Percentiles rank a stretch among this genome's conserved stretches.
Evolutionary conservation across 441 rosid species (phyloP).

Genomic region (Melastoma candidum): DNA sequence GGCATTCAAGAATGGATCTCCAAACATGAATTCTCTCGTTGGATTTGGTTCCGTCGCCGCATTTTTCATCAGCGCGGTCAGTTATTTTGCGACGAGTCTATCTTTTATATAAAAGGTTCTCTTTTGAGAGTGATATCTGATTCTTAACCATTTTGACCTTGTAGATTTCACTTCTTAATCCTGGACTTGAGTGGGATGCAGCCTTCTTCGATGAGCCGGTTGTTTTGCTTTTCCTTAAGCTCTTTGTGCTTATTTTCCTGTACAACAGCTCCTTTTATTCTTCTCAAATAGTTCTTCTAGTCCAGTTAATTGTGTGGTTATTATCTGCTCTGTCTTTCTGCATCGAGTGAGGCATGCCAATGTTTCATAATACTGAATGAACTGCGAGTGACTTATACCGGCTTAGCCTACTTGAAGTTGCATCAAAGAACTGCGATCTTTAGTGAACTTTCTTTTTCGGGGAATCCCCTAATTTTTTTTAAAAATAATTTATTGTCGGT

Average conservation of each 20-base stretch:
- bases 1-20: conserved; percentile 79
- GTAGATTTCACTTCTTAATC: conserved; percentile 73
- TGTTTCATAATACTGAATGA: no score
- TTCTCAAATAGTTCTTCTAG: no score
- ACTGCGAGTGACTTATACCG: no score
- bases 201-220: conserved; percentile 98
- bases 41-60: conserved; percentile 87
- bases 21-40: conserved; percentile 95
- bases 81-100: conserved; percentile 15
- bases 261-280: not conserved
- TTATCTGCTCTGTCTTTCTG: no score
- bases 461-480: no score
- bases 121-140: conserved; percentile 1
- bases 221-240: conserved; percentile 34
- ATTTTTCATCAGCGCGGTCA: conserved; percentile 73
- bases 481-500: no score
- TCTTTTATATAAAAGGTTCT: conserved; percentile 5
- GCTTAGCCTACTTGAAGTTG: no score
- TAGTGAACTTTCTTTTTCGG: no score
- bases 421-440: no score
- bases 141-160: conserved; percentile 10
- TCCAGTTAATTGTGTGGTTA: no score
- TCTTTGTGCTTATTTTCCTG: conserved; percentile 13
- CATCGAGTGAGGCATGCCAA: no score
- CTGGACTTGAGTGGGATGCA: conserved; percentile 91